Base-by-base conservation (phyloP, 352 stramenopile genomes). In the Phytopythium cucurbitacearum region DNA sequence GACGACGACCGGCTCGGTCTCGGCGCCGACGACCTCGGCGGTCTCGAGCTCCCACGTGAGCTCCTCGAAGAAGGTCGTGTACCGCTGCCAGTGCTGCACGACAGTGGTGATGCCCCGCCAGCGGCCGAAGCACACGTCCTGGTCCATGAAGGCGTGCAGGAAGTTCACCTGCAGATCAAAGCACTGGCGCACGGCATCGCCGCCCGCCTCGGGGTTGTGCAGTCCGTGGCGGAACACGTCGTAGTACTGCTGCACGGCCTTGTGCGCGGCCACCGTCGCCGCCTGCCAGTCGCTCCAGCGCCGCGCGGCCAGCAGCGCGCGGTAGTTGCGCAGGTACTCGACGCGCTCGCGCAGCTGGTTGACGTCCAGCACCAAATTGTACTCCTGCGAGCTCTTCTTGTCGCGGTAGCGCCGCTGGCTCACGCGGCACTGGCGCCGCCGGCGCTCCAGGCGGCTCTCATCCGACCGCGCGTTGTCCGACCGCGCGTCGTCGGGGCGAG, bases 371-470 rank as follows among this genome's bases (percentile, higher is more conserved):
- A 74, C 68, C 41, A 91, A 63, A 40, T 85, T 85, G 60, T 88
- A 86, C 65, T 88, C 75, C 45, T 56, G 63, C 43, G 78, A 87
- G 47, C 71, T 64, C 52, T 85, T 80, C 64, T 89, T 85, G 64
- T 87, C 73, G 40, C 80, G 75, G 61, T 91, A 89, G 41, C 76
- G 69, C 1, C 77, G 73, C 56, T 91, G 80, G 64, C 75, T 89
- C 60, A 88, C 75, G 57, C 80, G 75, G 62, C 77, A 89, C 60
- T 91, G 80, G 43, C 78, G 73, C 48, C 77, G 73, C 4, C 77
- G 66, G 4, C 76, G 65, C 48, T 77, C 75, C 28, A 78, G 62
- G 8, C 73, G 67, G 33, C 66, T 35, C 47, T 53, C 47, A 0
- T 21, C 47, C 3, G 40, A 15, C 40, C 11, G 11, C 12, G 21